Conservation (phyloP, 768 basidiomycete species). For the Terana coerulea region DNA sequence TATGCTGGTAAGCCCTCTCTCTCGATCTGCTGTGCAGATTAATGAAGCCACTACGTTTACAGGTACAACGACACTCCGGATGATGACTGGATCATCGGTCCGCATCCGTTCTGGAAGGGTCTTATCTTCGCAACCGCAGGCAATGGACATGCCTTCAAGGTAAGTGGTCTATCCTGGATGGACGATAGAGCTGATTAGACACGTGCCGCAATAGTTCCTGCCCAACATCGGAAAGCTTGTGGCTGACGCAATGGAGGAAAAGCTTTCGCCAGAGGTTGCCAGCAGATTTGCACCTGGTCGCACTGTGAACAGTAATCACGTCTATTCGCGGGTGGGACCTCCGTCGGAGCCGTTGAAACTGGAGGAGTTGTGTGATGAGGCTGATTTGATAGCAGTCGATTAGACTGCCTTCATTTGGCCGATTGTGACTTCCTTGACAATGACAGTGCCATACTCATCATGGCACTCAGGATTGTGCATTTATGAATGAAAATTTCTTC, state of each 20-base stretch:
- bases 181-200: not conserved
- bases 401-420: no score
- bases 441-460: no score
- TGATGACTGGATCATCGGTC: slow-evolving; percentile 87
- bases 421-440: no score
- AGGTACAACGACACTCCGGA: slow-evolving; percentile 92
- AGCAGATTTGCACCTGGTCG: slow-evolving; percentile 66
- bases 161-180: slow-evolving; percentile 18
- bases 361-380: slow-evolving; percentile 44
- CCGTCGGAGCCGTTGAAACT: slow-evolving; percentile 39
- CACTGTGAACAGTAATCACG: not conserved
- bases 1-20: slow-evolving; percentile 72
- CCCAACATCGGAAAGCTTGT: slow-evolving; percentile 81
- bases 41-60: not conserved
- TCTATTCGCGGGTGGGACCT: slow-evolving; percentile 1
- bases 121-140: slow-evolving; percentile 84
- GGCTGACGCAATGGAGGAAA: slow-evolving; percentile 65
- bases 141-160: slow-evolving; percentile 88
- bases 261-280: slow-evolving; percentile 45
- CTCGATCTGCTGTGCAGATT: no score
- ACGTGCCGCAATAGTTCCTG: slow-evolving; percentile 58
- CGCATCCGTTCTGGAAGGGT: slow-evolving; percentile 51
- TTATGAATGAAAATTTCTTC: no score
- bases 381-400: no score
- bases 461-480: no score